These are phyloP conservation scores for Abelmoschus esculentus DNA, from an alignment of 345 rosid species.

Conservation along the genomic window DNA sequence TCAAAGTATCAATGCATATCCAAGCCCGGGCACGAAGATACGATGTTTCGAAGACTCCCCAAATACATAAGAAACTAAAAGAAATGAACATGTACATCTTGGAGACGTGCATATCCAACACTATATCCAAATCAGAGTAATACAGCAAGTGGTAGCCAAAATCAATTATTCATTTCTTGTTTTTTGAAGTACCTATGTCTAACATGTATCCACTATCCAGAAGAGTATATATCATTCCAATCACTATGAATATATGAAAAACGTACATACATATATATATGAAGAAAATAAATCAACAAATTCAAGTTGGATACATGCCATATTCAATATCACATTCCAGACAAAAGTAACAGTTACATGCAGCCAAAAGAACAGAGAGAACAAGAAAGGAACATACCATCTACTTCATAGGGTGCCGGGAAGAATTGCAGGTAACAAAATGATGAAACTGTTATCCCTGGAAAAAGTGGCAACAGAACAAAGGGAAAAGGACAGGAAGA, in stretches of 20 bases:
- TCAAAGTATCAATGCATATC: background rate
- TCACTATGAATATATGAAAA: background rate
- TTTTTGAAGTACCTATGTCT: background rate
- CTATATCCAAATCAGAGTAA: background rate
- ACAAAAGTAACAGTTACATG: background rate
- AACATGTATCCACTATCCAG: background rate
- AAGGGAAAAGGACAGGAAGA: conserved; percentile 9
- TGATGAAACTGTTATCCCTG: conserved; percentile 50
- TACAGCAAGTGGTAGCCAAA: background rate
- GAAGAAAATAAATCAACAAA: background rate
- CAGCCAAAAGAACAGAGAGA: background rate
- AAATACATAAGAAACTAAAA: too few species aligned
- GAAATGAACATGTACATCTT: too few species aligned
- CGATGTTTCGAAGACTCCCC: too few species aligned
- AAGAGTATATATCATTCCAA: background rate
- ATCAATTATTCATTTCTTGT: background rate
- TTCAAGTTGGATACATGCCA: background rate
- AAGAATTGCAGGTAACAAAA: conserved; percentile 82
- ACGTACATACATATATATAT: too few species aligned
- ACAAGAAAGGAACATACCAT: conserved; percentile 33
- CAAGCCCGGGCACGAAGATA: too few species aligned
- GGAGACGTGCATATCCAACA: too few species aligned
- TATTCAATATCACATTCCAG: background rate
- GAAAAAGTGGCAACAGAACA: conserved; percentile 4
- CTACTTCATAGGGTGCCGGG: conserved; percentile 58